phyloP scores from a whole-genome alignment of 352 stramenopile genomes.

The Phytophthora pistaciae region DNA sequence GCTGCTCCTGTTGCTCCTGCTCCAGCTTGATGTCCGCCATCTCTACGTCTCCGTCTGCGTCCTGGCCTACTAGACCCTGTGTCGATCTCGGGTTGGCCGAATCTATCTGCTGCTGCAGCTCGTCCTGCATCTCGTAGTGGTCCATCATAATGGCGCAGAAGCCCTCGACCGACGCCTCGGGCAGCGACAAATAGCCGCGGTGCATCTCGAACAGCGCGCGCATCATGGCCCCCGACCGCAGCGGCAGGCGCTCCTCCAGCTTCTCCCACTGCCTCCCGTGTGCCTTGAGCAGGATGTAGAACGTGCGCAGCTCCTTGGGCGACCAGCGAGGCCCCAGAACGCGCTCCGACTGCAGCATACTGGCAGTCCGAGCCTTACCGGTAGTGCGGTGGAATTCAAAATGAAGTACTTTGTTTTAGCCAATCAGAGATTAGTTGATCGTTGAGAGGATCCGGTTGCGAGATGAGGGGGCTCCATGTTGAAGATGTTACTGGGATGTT shows the following conservation, averaged over 20 bases:
- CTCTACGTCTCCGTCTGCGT: background rate
- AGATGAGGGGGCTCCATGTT: too few relatives aligned
- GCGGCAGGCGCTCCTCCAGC: constrained; percentile 57
- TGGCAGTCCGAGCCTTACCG: too few relatives aligned
- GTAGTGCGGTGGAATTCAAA: too few relatives aligned
- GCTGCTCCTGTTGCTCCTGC: background rate
- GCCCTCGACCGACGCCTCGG: constrained; percentile 72
- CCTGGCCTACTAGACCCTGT: background rate
- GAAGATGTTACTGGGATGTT: too few relatives aligned
- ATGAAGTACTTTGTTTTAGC: too few relatives aligned
- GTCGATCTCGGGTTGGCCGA: background rate
- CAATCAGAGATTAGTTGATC: too few relatives aligned
- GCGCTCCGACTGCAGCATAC: background rate
- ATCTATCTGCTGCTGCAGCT: constrained; percentile 2
- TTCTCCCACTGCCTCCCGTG: constrained; percentile 60
- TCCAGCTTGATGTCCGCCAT: constrained; percentile 18
- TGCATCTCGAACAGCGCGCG: constrained; percentile 74
- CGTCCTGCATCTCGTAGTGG: constrained; percentile 64
- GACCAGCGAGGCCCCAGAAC: constrained; percentile 65
- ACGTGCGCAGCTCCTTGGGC: constrained; percentile 68
- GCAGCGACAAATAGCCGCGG: constrained; percentile 70
- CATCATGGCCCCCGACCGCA: constrained; percentile 67
- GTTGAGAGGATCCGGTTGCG: too few relatives aligned
- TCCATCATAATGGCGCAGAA: constrained; percentile 79
- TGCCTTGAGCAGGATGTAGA: constrained; percentile 71